Evolutionary conservation across 2,329 filamentous ascomycete genomes (phyloP).

Genomic region (Stagonosporopsis chrysanthemi): DNA sequence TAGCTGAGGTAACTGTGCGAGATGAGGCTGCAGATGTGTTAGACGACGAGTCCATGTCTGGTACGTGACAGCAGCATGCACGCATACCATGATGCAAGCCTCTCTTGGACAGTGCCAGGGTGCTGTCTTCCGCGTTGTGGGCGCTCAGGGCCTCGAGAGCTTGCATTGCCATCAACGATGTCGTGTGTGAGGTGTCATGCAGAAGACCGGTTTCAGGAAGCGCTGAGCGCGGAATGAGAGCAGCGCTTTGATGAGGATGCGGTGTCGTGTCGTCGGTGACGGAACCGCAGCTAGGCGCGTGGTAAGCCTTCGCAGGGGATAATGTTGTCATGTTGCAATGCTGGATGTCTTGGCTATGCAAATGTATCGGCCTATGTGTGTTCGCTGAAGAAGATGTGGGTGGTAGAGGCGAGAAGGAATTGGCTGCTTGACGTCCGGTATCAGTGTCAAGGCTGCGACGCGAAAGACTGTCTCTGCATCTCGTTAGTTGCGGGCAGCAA

Average conservation of each 20-base stretch:
- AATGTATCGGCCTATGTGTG: conserved; percentile 24
- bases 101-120: neutral
- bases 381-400: conserved; percentile 23
- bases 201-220: conserved; percentile 15
- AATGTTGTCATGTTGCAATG: conserved; percentile 38
- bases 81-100: neutral
- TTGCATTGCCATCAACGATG: conserved; percentile 23
- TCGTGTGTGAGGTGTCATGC: conserved; percentile 7
- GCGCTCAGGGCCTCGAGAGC: conserved; percentile 32
- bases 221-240: conserved; percentile 34
- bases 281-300: conserved; percentile 12
- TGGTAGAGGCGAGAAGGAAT: conserved; percentile 7
- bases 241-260: conserved; percentile 13
- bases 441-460: conserved; percentile 20
- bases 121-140: conserved; percentile 7
- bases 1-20: conserved; percentile 10
- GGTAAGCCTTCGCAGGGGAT: conserved; percentile 23
- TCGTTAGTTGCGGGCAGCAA: conserved; percentile 9
- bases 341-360: conserved; percentile 28
- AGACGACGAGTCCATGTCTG: conserved; percentile 5
- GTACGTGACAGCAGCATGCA: neutral
- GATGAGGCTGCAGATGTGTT: conserved; percentile 24
- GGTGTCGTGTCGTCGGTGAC: conserved; percentile 1
- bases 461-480: conserved; percentile 27
- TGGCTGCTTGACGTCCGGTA: neutral